Conservation (phyloP, 768 basidiomycete genomes). For the Cystobasidiopsis lactophilus region DNA sequence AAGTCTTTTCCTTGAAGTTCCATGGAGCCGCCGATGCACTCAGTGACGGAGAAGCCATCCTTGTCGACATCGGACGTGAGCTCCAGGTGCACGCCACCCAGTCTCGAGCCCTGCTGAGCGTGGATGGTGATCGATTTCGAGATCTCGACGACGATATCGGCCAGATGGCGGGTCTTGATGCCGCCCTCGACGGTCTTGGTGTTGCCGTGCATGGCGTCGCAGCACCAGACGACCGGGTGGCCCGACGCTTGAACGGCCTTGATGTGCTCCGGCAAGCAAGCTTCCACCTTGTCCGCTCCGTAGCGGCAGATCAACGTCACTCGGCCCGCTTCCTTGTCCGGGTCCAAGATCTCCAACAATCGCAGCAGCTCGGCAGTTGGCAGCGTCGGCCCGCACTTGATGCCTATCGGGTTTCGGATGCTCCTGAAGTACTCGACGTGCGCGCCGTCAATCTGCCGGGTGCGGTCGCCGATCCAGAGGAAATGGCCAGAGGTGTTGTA, state of each 20-base stretch:
- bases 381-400: slow-evolving; percentile 90
- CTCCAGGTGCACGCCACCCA: slow-evolving; percentile 67
- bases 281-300: slow-evolving; percentile 65
- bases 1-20: slow-evolving; percentile 71
- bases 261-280: slow-evolving; percentile 59
- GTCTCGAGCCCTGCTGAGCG: slow-evolving; percentile 41
- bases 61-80: slow-evolving; percentile 78
- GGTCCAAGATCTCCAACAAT: slow-evolving; percentile 66
- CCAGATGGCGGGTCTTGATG: slow-evolving; percentile 24
- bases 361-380: slow-evolving; percentile 47
- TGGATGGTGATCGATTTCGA: slow-evolving; percentile 65
- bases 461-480: slow-evolving; percentile 93
- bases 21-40: slow-evolving; percentile 94
- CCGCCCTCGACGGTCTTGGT: slow-evolving; percentile 85
- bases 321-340: slow-evolving; percentile 54
- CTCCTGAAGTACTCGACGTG: slow-evolving; percentile 91
- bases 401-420: slow-evolving; percentile 76
- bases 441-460: slow-evolving; percentile 70
- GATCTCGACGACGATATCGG: slow-evolving; percentile 59
- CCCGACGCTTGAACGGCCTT: slow-evolving; percentile 49
- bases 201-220: slow-evolving; percentile 98
- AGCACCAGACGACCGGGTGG: slow-evolving; percentile 76
- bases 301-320: slow-evolving; percentile 85
- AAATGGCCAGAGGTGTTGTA: slow-evolving; percentile 91
- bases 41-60: slow-evolving; percentile 84